These are phyloP conservation scores for Fraxinus quadrangulata DNA, from an alignment of 257 asterid genomes.

Conservation along the genomic window DNA sequence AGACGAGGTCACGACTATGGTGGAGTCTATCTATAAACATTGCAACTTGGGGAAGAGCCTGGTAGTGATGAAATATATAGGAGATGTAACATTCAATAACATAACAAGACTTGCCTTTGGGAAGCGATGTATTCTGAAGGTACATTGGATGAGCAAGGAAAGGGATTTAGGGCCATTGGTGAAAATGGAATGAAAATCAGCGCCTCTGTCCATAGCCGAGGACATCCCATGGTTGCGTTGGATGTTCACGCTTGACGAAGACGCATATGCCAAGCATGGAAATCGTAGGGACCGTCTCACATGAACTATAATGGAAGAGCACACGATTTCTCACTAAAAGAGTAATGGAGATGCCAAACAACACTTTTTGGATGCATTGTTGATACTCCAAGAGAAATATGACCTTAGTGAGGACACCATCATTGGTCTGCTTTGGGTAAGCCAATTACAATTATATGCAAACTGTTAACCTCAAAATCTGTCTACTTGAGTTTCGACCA, in stretches of 20 bases:
- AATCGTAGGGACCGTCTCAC: slow-evolving; percentile 60
- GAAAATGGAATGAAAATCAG: slow-evolving; percentile 60
- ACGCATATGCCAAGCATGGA: slow-evolving; percentile 58
- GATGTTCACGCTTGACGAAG: slow-evolving; percentile 68
- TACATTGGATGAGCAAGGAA: slow-evolving; percentile 59
- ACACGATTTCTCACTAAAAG: slow-evolving; percentile 50
- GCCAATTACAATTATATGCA: slow-evolving; percentile 14
- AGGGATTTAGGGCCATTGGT: slow-evolving; percentile 62
- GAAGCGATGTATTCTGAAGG: slow-evolving; percentile 63
- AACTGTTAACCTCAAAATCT: no score
- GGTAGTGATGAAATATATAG: slow-evolving; percentile 58
- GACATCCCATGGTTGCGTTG: slow-evolving; percentile 77
- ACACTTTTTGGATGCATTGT: slow-evolving; percentile 67
- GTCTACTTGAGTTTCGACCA: no score
- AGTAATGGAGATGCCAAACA: slow-evolving; percentile 52
- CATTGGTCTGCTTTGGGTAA: slow-evolving; percentile 77
- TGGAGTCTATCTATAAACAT: slow-evolving; percentile 60
- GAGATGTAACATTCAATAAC: slow-evolving; percentile 70
- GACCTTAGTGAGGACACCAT: slow-evolving; percentile 76
- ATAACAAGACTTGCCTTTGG: slow-evolving; percentile 76
- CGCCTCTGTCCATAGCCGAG: slow-evolving; percentile 68
- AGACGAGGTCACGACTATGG: slow-evolving; percentile 77
- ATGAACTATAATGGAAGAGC: slow-evolving; percentile 66
- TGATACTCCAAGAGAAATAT: slow-evolving; percentile 55
- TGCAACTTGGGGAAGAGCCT: slow-evolving; percentile 47